phyloP scores from a whole-genome alignment of 305 asterid genomes.

The Solanum aculeatissimum region DNA sequence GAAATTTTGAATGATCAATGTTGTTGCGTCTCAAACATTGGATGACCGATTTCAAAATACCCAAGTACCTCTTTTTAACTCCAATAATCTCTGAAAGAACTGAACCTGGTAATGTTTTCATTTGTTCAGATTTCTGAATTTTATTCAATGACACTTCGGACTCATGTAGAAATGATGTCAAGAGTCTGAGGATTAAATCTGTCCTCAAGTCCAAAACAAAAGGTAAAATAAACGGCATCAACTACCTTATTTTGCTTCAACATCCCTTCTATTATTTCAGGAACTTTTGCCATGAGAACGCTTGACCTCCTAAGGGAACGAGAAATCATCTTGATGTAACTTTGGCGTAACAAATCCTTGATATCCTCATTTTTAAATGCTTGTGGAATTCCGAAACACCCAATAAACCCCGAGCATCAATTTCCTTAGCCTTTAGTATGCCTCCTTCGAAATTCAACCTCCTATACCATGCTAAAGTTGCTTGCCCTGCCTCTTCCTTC shows the following conservation, averaged over 20 bases:
- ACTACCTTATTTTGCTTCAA: constrained; percentile 46
- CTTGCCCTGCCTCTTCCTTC: constrained; percentile 43
- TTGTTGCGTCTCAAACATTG: constrained; percentile 51
- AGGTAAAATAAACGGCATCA: constrained; percentile 51
- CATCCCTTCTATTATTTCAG: constrained; percentile 49
- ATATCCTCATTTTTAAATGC: constrained; percentile 43
- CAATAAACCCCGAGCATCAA: constrained; percentile 77
- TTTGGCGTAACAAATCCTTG: constrained; percentile 40
- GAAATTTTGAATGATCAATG: constrained; percentile 41
- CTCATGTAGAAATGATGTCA: constrained; percentile 43
- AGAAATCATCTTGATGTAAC: constrained; percentile 47
- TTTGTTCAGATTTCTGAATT: constrained; percentile 26
- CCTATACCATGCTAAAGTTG: constrained; percentile 64
- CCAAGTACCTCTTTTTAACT: constrained; percentile 47
- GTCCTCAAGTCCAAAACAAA: constrained; percentile 53
- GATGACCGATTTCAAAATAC: constrained; percentile 32
- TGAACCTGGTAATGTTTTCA: constrained; percentile 17
- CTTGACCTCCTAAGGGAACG: constrained; percentile 38
- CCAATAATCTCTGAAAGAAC: constrained; percentile 6
- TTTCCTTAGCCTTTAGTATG: constrained; percentile 30
- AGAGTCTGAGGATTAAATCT: constrained; percentile 38
- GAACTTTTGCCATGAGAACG: constrained; percentile 38
- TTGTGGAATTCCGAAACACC: constrained; percentile 56
- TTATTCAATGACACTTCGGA: constrained; percentile 31
- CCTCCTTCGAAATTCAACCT: constrained; percentile 69